A percentile compares a stretch with the other conserved stretches of the same genome.
Evolutionary conservation across 176 grass and related monocot species (phyloP).

Genomic region (Puya raimondii): DNA sequence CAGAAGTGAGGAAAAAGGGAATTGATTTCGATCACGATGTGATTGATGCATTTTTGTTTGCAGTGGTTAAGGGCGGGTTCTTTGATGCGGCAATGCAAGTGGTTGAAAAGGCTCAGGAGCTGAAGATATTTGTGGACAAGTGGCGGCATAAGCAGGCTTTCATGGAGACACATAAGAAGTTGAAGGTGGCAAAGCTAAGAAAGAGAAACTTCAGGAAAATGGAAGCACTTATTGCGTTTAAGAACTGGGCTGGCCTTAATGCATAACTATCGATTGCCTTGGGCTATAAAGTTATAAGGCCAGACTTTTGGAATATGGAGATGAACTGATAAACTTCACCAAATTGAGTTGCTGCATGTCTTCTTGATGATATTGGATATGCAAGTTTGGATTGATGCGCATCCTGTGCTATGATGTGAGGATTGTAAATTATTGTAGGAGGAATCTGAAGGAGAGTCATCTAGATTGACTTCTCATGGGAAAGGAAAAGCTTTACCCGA

Average conservation of each 20-base stretch:
- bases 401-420: no score
- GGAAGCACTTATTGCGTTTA: constrained; percentile 90
- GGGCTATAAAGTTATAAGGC: background rate
- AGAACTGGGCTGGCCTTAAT: constrained; percentile 93
- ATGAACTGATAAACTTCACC: background rate
- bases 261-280: constrained; percentile 25
- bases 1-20: constrained; percentile 71
- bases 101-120: constrained; percentile 81
- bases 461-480: no score
- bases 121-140: constrained; percentile 96
- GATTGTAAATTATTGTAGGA: no score
- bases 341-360: background rate
- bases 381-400: no score
- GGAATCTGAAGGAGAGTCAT: no score
- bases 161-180: constrained; percentile 96
- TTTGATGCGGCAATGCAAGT: constrained; percentile 96
- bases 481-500: no score
- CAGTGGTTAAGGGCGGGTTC: constrained; percentile 92
- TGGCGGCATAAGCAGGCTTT: constrained; percentile 98
- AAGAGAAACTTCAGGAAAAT: constrained; percentile 83
- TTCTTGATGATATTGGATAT: no score
- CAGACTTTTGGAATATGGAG: background rate
- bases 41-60: constrained; percentile 82
- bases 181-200: constrained; percentile 79
- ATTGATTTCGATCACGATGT: constrained; percentile 65